phyloP scores from a whole-genome alignment of 2,329 filamentous ascomycete genomes.

The Penicillium nordicum region DNA sequence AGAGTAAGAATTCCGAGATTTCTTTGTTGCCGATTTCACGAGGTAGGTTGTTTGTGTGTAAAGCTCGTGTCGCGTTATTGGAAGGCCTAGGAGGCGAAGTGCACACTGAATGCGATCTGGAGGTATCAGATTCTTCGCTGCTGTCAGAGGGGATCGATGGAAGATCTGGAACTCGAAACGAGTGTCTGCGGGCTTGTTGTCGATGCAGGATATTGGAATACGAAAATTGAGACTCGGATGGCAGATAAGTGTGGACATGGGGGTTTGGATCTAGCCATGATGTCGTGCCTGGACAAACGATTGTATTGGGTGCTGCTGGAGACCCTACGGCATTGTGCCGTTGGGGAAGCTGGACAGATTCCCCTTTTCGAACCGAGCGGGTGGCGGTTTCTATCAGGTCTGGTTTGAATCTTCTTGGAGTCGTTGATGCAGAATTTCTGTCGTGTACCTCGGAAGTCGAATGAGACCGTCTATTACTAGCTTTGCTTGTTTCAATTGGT shows the following conservation, averaged over 20 bases:
- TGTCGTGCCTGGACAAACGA: background rate
- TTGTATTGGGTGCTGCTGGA: background rate
- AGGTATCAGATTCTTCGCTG: conserved; percentile 46
- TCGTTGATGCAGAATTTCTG: conserved; percentile 6
- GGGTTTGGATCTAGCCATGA: conserved; percentile 36
- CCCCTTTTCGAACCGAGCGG: conserved; percentile 28
- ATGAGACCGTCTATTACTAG: conserved; percentile 40
- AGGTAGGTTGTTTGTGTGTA: conserved; percentile 19
- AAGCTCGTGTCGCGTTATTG: conserved; percentile 34
- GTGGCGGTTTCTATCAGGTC: conserved; percentile 33
- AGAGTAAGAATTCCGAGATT: conserved; percentile 72
- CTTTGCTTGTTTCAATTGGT: conserved; percentile 67
- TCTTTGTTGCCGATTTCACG: conserved; percentile 68
- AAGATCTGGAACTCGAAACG: conserved; percentile 59
- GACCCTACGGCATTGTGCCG: conserved; percentile 26
- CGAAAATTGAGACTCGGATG: conserved; percentile 45
- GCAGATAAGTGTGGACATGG: conserved; percentile 54
- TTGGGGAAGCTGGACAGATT: conserved; percentile 34
- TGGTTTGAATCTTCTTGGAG: conserved; percentile 29
- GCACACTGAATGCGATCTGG: conserved; percentile 45
- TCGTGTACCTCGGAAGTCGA: conserved; percentile 32
- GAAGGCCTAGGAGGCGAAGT: conserved; percentile 32
- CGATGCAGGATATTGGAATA: conserved; percentile 42
- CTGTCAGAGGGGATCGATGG: conserved; percentile 62
- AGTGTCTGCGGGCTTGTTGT: conserved; percentile 47